Conservation (phyloP, 129 eudicot species). For the Flaveria ramosissima region DNA sequence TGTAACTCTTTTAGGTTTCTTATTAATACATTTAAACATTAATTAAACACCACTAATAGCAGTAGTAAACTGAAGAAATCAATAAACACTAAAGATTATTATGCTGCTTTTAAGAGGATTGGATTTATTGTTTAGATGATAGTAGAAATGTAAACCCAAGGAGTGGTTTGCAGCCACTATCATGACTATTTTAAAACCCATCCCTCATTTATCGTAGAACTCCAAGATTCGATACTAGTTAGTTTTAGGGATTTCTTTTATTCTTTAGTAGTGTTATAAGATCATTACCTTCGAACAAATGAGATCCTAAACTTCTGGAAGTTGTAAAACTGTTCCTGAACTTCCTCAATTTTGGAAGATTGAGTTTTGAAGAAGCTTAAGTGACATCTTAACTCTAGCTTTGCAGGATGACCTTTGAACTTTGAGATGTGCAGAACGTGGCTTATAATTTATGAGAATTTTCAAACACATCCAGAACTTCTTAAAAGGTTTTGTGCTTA, state of each 20-base stretch:
- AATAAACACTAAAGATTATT: background rate
- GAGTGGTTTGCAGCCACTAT: slow-evolving; percentile 1
- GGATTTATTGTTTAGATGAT: background rate
- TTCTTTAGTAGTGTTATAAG: background rate
- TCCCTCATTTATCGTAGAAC: background rate
- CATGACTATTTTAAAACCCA: background rate
- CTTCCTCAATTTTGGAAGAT: background rate
- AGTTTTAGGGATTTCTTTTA: slow-evolving; percentile 11
- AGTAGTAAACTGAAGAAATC: slow-evolving; percentile 16
- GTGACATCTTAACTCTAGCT: background rate
- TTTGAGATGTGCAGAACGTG: slow-evolving; percentile 3
- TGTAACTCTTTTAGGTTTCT: background rate
- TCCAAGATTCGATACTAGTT: background rate
- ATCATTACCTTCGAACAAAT: background rate
- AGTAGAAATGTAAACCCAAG: background rate
- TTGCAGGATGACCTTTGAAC: background rate
- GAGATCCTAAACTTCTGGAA: background rate
- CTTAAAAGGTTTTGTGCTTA: slow-evolving; percentile 13
- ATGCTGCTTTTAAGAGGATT: slow-evolving; percentile 15
- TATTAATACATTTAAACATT: background rate
- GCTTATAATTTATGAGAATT: background rate
- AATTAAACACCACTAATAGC: background rate
- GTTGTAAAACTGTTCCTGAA: background rate
- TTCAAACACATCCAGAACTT: background rate
- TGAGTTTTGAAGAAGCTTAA: background rate